Evolutionary conservation across 257 asterid species (phyloP).

Genomic region (Nicotiana tomentosiformis): DNA sequence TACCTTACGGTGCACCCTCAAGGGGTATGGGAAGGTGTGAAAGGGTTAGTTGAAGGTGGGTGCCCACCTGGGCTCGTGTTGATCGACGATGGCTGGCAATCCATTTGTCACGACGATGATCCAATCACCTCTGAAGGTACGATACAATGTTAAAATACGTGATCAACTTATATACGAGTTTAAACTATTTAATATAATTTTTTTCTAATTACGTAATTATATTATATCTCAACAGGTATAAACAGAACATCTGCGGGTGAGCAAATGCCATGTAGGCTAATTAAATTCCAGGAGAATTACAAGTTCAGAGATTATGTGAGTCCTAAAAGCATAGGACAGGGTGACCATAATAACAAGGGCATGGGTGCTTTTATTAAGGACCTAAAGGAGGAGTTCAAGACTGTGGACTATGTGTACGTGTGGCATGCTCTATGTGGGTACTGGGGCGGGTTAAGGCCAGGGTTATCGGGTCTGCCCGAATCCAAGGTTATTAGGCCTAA

Average conservation of each 20-base stretch:
- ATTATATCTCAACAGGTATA: background rate
- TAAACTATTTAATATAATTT: background rate
- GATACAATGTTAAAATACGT: background rate
- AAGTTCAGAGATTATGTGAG: conserved; percentile 70
- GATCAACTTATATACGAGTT: background rate
- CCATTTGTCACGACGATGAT: conserved; percentile 92
- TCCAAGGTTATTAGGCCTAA: conserved; percentile 56
- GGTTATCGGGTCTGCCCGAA: conserved; percentile 47
- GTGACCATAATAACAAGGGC: conserved; percentile 36
- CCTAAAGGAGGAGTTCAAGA: conserved; percentile 47
- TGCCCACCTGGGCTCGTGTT: conserved; percentile 90
- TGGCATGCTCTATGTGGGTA: conserved; percentile 97
- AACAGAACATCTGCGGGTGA: conserved; percentile 89
- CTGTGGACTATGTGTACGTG: conserved; percentile 76
- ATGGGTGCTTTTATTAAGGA: conserved; percentile 81
- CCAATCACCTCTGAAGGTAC: conserved; percentile 63
- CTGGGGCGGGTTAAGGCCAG: conserved; percentile 94
- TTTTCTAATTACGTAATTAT: background rate
- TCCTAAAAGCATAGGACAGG: conserved; percentile 35
- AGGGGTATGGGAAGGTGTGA: conserved; percentile 81
- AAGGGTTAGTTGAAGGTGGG: conserved; percentile 82
- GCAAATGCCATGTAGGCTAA: conserved; percentile 92
- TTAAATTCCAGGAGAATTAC: conserved; percentile 65
- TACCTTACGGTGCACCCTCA: conserved; percentile 83
- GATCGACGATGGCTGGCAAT: conserved; percentile 95